Evolutionary conservation across 1,139 yeast species (phyloP).

Genomic region (Nakaseomyces uthaithaninus): DNA sequence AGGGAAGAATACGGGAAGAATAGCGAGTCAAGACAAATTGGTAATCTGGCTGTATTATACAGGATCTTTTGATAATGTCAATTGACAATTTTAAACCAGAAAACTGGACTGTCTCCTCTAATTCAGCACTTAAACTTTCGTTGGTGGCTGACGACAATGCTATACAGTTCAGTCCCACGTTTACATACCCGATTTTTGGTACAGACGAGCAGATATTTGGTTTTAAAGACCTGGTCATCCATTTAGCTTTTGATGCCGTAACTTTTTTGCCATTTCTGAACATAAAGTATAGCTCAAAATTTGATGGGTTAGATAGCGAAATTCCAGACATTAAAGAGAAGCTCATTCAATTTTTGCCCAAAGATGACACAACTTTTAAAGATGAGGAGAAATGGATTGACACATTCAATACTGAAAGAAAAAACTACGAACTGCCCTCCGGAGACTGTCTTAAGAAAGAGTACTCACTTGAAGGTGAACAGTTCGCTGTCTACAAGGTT

Average conservation of each 20-base stretch:
- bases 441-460: constrained; percentile 14
- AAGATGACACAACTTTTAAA: constrained; percentile 45
- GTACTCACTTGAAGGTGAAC: constrained; percentile 33
- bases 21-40: background rate
- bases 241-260: constrained; percentile 46
- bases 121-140: constrained; percentile 50
- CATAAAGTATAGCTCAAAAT: constrained; percentile 47
- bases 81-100: constrained; percentile 39
- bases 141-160: constrained; percentile 44
- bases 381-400: constrained; percentile 65
- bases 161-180: constrained; percentile 59
- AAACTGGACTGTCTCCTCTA: constrained; percentile 62
- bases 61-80: constrained; percentile 9
- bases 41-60: too few species aligned
- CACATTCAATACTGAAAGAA: constrained; percentile 42
- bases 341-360: constrained; percentile 52
- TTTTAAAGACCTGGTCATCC: constrained; percentile 53
- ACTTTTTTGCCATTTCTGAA: constrained; percentile 50
- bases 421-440: constrained; percentile 19
- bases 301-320: constrained; percentile 35
- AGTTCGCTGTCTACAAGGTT: constrained; percentile 34
- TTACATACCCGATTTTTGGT: constrained; percentile 90
- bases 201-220: constrained; percentile 88
- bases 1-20: too few species aligned
- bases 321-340: constrained; percentile 43